Conservation (phyloP, 768 basidiomycete genomes). For the Termitomyces sp. region DNA sequence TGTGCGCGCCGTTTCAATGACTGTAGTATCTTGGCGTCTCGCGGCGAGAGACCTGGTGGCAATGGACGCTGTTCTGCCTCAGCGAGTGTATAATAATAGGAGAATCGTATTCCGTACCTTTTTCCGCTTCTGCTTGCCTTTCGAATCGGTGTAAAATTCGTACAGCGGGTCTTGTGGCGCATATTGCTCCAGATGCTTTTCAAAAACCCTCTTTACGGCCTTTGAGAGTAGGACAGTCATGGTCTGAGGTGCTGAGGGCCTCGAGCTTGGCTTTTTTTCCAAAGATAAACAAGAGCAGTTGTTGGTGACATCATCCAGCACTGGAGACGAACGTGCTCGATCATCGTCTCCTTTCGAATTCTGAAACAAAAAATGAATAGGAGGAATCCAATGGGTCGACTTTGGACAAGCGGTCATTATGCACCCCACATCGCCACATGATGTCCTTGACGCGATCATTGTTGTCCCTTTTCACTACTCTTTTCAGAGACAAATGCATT, state of each 20-base stretch:
- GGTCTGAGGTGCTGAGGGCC: neutral
- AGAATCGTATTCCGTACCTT: slow-evolving; percentile 37
- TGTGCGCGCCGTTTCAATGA: slow-evolving; percentile 75
- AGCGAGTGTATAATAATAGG: neutral
- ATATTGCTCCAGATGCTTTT: slow-evolving; percentile 60
- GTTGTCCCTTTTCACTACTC: no score
- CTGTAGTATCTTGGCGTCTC: slow-evolving; percentile 71
- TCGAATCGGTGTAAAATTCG: slow-evolving; percentile 51
- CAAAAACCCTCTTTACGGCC: slow-evolving; percentile 61
- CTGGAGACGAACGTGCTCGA: neutral
- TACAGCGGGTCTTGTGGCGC: slow-evolving; percentile 72
- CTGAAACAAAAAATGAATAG: neutral
- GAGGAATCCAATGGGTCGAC: no score
- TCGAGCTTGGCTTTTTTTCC: neutral
- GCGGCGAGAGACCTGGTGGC: slow-evolving; percentile 74
- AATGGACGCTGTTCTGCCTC: slow-evolving; percentile 44
- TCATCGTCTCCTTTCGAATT: neutral
- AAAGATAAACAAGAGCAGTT: neutral
- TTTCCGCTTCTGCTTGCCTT: slow-evolving; percentile 51
- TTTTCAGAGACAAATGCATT: neutral
- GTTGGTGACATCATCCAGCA: neutral
- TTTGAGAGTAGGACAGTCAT: slow-evolving; percentile 32
- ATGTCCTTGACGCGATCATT: no score
- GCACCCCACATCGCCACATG: no score
- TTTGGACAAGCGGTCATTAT: no score